Percentiles rank a stretch among this genome's conserved stretches.
These are phyloP conservation scores for Trapa bicornis DNA, from an alignment of 345 rosid genomes.

Conservation along the genomic window DNA sequence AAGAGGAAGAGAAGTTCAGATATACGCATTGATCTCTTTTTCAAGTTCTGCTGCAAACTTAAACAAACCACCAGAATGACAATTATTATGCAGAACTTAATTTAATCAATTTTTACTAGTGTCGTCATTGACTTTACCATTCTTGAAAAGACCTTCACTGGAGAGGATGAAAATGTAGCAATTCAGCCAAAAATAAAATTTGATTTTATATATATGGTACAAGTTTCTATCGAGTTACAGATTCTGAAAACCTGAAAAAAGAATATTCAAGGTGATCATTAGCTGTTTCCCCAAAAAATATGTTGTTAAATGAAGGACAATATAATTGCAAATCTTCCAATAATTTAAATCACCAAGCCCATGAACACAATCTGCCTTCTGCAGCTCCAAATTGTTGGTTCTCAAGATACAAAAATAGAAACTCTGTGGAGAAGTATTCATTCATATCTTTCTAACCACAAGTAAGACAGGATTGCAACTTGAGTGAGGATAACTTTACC, in stretches of 20 bases:
- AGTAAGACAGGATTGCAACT: background rate
- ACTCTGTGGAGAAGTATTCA: background rate
- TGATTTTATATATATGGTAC: background rate
- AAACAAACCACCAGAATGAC: background rate
- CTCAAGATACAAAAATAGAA: background rate
- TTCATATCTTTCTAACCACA: background rate
- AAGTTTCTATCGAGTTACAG: background rate
- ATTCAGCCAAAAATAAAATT: no score
- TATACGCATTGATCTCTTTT: background rate
- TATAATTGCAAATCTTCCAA: background rate
- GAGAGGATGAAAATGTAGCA: background rate
- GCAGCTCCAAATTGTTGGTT: background rate
- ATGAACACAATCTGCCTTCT: background rate
- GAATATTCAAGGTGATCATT: background rate
- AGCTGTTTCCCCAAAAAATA: background rate
- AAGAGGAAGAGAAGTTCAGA: background rate
- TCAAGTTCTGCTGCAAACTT: background rate
- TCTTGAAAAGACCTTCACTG: background rate
- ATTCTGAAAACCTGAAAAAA: background rate
- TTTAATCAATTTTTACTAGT: background rate
- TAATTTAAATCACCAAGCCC: background rate
- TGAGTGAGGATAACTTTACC: slow-evolving; percentile 22
- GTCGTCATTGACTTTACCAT: no score
- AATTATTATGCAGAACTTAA: background rate
- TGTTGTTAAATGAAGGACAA: background rate